These are phyloP conservation scores for Phialocephala subalpina DNA, from an alignment of 2,329 filamentous ascomycete species.

Conservation along the genomic window DNA sequence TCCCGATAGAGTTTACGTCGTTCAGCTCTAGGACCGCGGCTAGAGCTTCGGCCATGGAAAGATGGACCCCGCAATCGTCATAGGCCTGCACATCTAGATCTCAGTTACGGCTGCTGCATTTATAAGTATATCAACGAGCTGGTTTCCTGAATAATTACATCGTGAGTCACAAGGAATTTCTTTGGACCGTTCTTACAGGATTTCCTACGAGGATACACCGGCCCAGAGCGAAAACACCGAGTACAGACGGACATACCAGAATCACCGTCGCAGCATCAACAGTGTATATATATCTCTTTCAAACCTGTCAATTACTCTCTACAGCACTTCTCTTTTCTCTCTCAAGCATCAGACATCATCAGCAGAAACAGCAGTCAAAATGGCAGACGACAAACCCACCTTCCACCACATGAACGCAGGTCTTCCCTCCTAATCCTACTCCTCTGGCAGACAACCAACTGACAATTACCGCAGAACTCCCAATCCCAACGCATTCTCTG, in stretches of 20 bases:
- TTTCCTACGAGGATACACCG: too few species aligned
- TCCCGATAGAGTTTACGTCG: too few species aligned
- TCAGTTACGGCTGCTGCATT: too few species aligned
- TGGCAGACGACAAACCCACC: constrained; percentile 34
- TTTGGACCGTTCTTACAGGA: too few species aligned
- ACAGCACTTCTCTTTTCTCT: neutral
- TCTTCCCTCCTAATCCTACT: neutral
- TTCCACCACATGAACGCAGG: constrained; percentile 41
- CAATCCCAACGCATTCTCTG: constrained; percentile 73
- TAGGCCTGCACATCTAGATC: too few species aligned
- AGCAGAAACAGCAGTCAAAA: constrained; percentile 4
- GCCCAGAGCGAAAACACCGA: too few species aligned
- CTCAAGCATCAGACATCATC: neutral
- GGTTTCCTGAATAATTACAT: too few species aligned
- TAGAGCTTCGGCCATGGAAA: too few species aligned
- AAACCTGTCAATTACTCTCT: neutral
- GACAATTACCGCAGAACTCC: constrained; percentile 57
- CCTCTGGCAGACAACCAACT: neutral
- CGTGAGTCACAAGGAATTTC: too few species aligned
- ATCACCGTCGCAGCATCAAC: neutral
- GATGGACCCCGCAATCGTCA: too few species aligned
- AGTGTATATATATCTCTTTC: neutral
- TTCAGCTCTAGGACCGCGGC: too few species aligned
- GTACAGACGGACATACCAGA: neutral
- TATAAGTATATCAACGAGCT: too few species aligned